Conservation (phyloP, 1,139 yeast genomes). For the Hanseniaspora sp. region DNA sequence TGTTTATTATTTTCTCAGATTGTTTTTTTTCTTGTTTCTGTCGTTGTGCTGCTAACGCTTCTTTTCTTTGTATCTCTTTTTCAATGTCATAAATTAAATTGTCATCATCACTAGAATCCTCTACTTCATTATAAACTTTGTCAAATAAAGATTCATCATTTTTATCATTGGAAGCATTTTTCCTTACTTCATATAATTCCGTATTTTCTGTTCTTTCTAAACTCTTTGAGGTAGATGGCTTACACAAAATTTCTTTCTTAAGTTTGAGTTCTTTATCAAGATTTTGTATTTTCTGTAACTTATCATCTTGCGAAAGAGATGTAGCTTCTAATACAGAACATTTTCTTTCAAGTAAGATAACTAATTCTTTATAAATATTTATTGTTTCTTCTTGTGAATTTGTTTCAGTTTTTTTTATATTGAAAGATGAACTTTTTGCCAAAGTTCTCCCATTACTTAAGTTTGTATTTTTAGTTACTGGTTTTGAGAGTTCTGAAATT, state of each 20-base stretch:
- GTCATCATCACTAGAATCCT: conserved; percentile 1
- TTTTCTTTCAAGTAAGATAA: conserved; percentile 21
- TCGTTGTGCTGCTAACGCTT: neutral
- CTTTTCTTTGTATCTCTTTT: neutral
- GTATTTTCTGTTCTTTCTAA: conserved; percentile 14
- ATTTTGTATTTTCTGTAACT: conserved; percentile 20
- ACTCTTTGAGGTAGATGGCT: neutral
- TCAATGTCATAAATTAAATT: neutral
- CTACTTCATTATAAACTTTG: conserved; percentile 11
- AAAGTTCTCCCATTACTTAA: neutral
- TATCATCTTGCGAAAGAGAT: conserved; percentile 28
- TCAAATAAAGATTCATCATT: conserved; percentile 14
- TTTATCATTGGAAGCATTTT: too few relatives aligned
- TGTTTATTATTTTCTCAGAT: neutral
- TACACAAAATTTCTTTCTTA: conserved; percentile 17
- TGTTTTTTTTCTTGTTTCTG: too few relatives aligned
- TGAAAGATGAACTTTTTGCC: neutral
- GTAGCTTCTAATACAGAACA: conserved; percentile 28
- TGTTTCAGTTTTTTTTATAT: neutral
- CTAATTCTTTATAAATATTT: conserved; percentile 16
- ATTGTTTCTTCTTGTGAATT: neutral
- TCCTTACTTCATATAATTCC: too few relatives aligned
- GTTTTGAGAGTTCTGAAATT: too few relatives aligned
- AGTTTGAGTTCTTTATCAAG: conserved; percentile 21
- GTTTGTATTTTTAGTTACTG: neutral